phyloP scores from a whole-genome alignment of 108 stramenopile species.

The Skeletonema menzelii region DNA sequence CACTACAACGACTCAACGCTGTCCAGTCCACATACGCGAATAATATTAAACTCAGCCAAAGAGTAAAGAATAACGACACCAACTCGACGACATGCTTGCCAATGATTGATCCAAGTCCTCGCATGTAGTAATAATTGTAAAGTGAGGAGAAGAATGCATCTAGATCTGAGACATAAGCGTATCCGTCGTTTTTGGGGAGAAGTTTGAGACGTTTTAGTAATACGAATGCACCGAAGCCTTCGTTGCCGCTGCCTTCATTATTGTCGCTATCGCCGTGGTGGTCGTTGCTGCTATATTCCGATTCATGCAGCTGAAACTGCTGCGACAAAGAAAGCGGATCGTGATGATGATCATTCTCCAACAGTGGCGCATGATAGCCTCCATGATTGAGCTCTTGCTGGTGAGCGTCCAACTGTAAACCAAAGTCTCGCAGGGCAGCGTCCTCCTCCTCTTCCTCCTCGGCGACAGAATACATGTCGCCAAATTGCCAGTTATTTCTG shows the following conservation, averaged over 20 bases:
- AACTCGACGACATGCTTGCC: conserved; percentile 85
- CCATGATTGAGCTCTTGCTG: neutral
- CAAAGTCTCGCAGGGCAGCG: conserved; percentile 25
- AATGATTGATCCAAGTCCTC: conserved; percentile 87
- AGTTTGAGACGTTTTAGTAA: conserved; percentile 57
- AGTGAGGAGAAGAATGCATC: conserved; percentile 86
- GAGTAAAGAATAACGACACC: conserved; percentile 85
- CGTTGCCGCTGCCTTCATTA: neutral
- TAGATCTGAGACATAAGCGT: conserved; percentile 78
- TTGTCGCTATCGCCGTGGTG: neutral
- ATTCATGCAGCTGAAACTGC: neutral
- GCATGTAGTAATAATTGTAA: conserved; percentile 90
- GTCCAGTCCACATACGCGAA: conserved; percentile 90
- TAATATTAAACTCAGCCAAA: conserved; percentile 83
- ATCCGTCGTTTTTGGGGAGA: conserved; percentile 59
- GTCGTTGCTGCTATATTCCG: neutral
- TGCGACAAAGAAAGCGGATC: conserved; percentile 3
- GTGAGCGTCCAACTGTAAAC: conserved; percentile 4
- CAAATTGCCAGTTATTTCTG: conserved; percentile 4
- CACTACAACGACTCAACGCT: conserved; percentile 71
- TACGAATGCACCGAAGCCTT: conserved; percentile 54
- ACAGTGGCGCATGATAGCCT: conserved; percentile 22
- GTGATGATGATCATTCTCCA: conserved; percentile 12
- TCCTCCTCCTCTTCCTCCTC: conserved; percentile 20
- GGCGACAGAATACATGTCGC: conserved; percentile 14